Percentiles rank a stretch among this genome's conserved stretches.
phyloP scores from a whole-genome alignment of 2,329 filamentous ascomycete species.

The Neoarthrinium moseri region DNA sequence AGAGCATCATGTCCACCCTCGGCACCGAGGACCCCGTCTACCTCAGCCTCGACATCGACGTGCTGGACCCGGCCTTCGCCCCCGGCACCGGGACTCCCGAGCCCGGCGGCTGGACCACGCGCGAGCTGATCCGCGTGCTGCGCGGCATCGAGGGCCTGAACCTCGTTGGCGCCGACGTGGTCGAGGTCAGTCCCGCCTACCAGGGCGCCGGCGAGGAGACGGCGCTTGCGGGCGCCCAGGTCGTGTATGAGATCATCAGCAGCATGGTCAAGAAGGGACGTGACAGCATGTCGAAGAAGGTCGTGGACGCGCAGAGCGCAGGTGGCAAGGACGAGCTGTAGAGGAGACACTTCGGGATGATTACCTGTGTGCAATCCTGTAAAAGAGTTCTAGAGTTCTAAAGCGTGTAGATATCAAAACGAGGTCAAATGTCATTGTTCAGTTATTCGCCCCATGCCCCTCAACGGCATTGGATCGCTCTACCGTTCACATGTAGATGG shows the following conservation, averaged over 20 bases:
- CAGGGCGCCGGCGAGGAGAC: slow-evolving; percentile 80
- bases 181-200: slow-evolving; percentile 85
- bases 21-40: slow-evolving; percentile 78
- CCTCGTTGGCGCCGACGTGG: slow-evolving; percentile 84
- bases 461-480: no score
- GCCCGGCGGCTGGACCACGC: slow-evolving; percentile 86
- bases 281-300: slow-evolving; percentile 22
- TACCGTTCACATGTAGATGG: no score
- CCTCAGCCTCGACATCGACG: slow-evolving; percentile 74
- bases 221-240: slow-evolving; percentile 78
- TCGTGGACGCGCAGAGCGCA: slow-evolving; percentile 17
- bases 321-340: slow-evolving; percentile 8
- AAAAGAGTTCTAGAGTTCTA: no score
- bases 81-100: slow-evolving; percentile 87
- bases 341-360: not conserved
- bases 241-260: slow-evolving; percentile 83
- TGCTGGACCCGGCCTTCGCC: slow-evolving; percentile 64
- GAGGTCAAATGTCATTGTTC: no score
- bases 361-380: no score
- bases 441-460: no score
- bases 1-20: slow-evolving; percentile 68
- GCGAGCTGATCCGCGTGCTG: slow-evolving; percentile 82
- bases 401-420: no score
- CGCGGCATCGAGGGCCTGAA: slow-evolving; percentile 81
- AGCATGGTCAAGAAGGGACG: slow-evolving; percentile 63